Conservation (phyloP, 1,284 basidiomycete genomes). For the Sporisorium iseilematis-ciliati region DNA sequence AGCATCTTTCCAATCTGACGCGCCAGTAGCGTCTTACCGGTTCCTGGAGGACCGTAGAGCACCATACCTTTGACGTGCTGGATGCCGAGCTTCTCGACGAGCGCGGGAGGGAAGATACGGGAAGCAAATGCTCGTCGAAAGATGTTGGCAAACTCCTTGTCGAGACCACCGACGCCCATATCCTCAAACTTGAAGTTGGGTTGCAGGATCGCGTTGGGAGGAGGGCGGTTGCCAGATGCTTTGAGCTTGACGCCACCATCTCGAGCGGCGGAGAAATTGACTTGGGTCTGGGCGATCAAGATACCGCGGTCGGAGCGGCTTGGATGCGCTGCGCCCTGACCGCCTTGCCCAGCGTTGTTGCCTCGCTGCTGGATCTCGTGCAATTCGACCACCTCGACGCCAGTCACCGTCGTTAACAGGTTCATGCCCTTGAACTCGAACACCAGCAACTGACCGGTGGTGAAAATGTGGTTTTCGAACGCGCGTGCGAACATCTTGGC, state of each 20-base stretch:
- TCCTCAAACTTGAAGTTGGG: slow-evolving; percentile 99
- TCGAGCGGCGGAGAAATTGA: slow-evolving; percentile 87
- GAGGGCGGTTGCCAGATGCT: slow-evolving; percentile 90
- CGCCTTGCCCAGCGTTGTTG: slow-evolving; percentile 5
- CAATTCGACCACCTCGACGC: slow-evolving; percentile 77
- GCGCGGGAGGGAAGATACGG: slow-evolving; percentile 94
- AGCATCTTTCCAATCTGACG: slow-evolving; percentile 99
- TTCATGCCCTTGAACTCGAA: slow-evolving; percentile 93
- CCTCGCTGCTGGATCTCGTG: slow-evolving; percentile 54
- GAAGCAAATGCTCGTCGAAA: slow-evolving; percentile 99
- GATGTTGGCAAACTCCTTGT: slow-evolving; percentile 93
- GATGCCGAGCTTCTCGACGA: slow-evolving; percentile 98
- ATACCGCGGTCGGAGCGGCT: slow-evolving; percentile 74
- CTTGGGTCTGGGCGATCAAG: slow-evolving; percentile 88
- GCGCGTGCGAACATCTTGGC: slow-evolving; percentile 79
- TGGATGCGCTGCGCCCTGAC: slow-evolving; percentile 67
- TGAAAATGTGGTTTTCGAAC: slow-evolving; percentile 76
- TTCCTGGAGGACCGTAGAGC: slow-evolving; percentile 95
- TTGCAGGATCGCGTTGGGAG: slow-evolving; percentile 93
- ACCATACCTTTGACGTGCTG: slow-evolving; percentile 98
- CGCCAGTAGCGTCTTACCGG: slow-evolving; percentile 98
- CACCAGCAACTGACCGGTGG: slow-evolving; percentile 79
- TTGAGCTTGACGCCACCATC: slow-evolving; percentile 88
- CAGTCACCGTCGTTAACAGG: slow-evolving; percentile 80
- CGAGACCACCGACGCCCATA: slow-evolving; percentile 99